phyloP scores from a whole-genome alignment of 768 basidiomycete genomes.

The Rhizopogon vesiculosus region DNA sequence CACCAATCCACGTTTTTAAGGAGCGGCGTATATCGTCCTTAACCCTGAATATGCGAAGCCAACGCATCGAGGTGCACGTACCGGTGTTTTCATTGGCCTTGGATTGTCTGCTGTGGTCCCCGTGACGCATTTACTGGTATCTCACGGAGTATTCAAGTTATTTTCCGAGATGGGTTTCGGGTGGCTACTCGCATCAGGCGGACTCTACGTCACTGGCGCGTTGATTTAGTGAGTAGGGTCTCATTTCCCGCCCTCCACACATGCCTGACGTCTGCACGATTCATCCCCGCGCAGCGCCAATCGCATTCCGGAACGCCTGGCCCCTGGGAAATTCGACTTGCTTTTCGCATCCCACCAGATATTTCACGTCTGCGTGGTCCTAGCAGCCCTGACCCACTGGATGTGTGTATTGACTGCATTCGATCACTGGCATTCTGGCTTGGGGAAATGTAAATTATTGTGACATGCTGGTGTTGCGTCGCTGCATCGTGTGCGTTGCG shows the following conservation, averaged over 20 bases:
- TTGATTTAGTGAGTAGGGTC: slow-evolving; percentile 66
- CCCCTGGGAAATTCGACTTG: slow-evolving; percentile 76
- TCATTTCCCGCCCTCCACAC: slow-evolving; percentile 23
- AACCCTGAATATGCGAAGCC: slow-evolving; percentile 75
- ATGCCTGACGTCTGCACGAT: slow-evolving; percentile 17
- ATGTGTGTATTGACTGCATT: slow-evolving; percentile 50
- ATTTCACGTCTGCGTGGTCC: slow-evolving; percentile 78
- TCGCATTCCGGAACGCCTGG: slow-evolving; percentile 71
- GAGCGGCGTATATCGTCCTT: slow-evolving; percentile 70
- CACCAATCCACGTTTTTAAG: slow-evolving; percentile 27
- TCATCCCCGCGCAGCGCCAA: slow-evolving; percentile 62
- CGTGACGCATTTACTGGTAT: slow-evolving; percentile 54
- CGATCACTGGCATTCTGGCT: slow-evolving; percentile 47
- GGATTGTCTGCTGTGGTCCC: slow-evolving; percentile 71
- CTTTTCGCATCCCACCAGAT: slow-evolving; percentile 85
- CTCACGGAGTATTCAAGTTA: slow-evolving; percentile 53
- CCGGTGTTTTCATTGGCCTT: slow-evolving; percentile 72
- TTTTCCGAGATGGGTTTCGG: slow-evolving; percentile 61
- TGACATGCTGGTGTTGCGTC: slow-evolving; percentile 12
- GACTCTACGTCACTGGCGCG: slow-evolving; percentile 75
- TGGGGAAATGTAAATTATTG: slow-evolving; percentile 13
- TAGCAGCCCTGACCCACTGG: slow-evolving; percentile 69
- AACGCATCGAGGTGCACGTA: slow-evolving; percentile 71
- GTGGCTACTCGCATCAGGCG: slow-evolving; percentile 68
- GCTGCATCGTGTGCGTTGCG: slow-evolving; percentile 7